Evolutionary conservation across 2,329 filamentous ascomycete species (phyloP), one percentile per base, ranked within the genome.

Genomic region (Fusarium brevicatenulatum): DNA sequence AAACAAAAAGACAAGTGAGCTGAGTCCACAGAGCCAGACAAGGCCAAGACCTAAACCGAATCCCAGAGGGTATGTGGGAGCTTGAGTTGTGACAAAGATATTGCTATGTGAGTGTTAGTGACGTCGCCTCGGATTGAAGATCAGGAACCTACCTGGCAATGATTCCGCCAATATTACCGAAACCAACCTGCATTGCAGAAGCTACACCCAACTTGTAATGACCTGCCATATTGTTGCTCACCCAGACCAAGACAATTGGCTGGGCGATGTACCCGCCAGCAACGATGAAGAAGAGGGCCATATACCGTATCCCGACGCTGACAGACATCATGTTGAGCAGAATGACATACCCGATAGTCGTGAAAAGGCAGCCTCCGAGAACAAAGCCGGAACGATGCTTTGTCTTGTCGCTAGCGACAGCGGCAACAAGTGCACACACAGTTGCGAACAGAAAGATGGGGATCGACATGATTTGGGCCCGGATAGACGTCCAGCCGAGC

Each of bases 41-140:
- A 47, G 44, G 0, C 44, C 44, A n/a, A 47, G 44, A n/a, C 44
- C 44, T 3, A 47, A 16, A 1, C 44, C 44, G 2, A 47, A 47
- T 0, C 44, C 44, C 0, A 47, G 44, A 9, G 44, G 44, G 11
- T 47, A 47, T 5, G 44, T 47, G 4, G 44, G 44, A 13, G 44
- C 44, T 8, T 47, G 44, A 11, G 44, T 30, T 11, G 44, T 47
- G 25, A 47, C 44, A 16, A 47, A 47, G 44, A 47, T 47, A 47
- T 47, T 47, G 13, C 44, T 47, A 3, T n/a, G 3, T 4, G 11
- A 16, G 5, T 11, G 9, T 47, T 30, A 47, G 44, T 3, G 7
- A 3, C 7, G 4, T n/a, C 44, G 9, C 4, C 9, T 47, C 25
- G 6, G 7, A 30, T 16, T n/a, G 1, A n/a, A n/a, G 2, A 30